phyloP scores from a whole-genome alignment of 2,329 filamentous ascomycete species.

The Fusarium armeniacum region DNA sequence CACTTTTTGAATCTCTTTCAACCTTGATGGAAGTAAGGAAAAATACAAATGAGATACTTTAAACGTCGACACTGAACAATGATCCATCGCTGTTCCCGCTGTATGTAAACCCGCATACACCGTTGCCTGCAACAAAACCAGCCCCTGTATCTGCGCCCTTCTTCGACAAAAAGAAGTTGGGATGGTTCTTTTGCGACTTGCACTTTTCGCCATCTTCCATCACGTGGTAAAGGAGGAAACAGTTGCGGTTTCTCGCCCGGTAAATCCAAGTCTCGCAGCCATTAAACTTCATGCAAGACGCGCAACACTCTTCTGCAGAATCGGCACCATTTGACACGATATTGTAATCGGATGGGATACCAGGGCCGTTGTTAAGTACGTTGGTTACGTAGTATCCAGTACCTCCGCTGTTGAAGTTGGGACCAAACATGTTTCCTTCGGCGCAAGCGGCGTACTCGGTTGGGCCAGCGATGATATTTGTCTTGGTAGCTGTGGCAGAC shows the following conservation, averaged over 20 bases:
- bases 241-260: constrained; percentile 15
- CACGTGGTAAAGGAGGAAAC: constrained; percentile 22
- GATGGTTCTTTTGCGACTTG: not conserved
- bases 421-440: constrained; percentile 8
- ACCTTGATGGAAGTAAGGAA: not conserved
- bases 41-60: not conserved
- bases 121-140: constrained; percentile 13
- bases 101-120: constrained; percentile 14
- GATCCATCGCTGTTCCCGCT: constrained; percentile 19
- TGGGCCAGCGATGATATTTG: constrained; percentile 6
- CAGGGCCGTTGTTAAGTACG: constrained; percentile 21
- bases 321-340: constrained; percentile 9
- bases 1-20: not conserved
- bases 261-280: constrained; percentile 16
- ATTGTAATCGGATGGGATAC: constrained; percentile 14
- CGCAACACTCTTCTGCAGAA: constrained; percentile 3
- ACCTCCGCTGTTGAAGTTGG: constrained; percentile 22
- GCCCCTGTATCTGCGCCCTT: constrained; percentile 12
- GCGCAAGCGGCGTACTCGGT: constrained; percentile 15
- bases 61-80: constrained; percentile 5
- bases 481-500: constrained; percentile 2
- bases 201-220: not conserved
- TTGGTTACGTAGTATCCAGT: constrained; percentile 19
- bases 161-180: constrained; percentile 20
- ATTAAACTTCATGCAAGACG: constrained; percentile 13